Base-by-base conservation (phyloP, 768 basidiomycete species). In the Leccinum arenicola region DNA sequence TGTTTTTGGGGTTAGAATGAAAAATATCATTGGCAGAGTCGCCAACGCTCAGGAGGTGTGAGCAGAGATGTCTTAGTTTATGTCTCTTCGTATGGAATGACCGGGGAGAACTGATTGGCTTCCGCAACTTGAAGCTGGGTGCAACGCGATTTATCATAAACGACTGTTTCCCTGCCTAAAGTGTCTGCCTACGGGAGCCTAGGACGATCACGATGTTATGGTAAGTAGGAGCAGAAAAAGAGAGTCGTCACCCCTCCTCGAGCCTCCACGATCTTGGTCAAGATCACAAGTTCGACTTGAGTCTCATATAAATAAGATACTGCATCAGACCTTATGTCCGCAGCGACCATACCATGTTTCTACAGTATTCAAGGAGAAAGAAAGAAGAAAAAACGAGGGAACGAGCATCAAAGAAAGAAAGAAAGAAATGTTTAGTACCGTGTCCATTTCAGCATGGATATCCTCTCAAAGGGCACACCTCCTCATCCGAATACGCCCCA, bases 361-460 rank as follows among this genome's bases (percentile, higher is more conserved):
- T 55, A 50, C 47, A 53, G 12, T 58, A 66, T 58, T 19, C 52
- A 35, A 56, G 9, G 9, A 23, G 14, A 19, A 1, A 15, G 40
- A 48, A 48, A 23, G 12, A 14, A 23, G 6, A 9, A 38, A 36
- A 10, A 10, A 19, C 8, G 33, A 29, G 17, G 36, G 31, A 49
- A 49, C 21, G 50, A 66, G 56, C 56, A 66, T 29, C 12, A 45
- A 49, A 50, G 17, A 31, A 54, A 35, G 36, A 49, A 14, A 3
- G 15, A 48, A 19, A 48, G 21, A 23, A 17, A 35, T 6, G 38
- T 59, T 50, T 49, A 49, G 48, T 33, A 55, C 15, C 23, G 21
- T 50, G 55, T 58, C 58, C 65, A n/a, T 43, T 6, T 9, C 38
- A 50, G 50, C 61, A 63, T 45, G 33, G 11, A 33, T 33, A 33